phyloP scores from a whole-genome alignment of 768 basidiomycete species.

The Phylloporus arenicola region DNA sequence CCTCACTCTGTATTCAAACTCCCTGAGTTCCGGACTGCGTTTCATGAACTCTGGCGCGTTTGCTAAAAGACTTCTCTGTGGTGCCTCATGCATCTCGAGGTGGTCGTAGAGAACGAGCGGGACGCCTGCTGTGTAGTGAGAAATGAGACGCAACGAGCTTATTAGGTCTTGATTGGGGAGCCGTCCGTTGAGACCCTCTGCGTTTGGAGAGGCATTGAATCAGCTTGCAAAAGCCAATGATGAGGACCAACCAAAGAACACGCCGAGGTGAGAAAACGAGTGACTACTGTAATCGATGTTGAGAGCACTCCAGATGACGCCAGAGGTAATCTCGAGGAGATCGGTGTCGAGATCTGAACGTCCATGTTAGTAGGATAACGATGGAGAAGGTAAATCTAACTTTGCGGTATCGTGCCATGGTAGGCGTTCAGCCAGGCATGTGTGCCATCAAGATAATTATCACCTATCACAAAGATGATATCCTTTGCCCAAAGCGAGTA shows the following conservation, averaged over 20 bases:
- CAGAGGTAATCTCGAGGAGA: slow-evolving; percentile 60
- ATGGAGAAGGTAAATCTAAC: slow-evolving; percentile 36
- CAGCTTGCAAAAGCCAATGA: slow-evolving; percentile 1
- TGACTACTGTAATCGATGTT: slow-evolving; percentile 96
- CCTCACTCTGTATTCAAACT: slow-evolving; percentile 53
- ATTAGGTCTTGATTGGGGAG: slow-evolving; percentile 94
- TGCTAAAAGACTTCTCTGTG: slow-evolving; percentile 28
- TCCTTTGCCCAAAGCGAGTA: slow-evolving; percentile 96
- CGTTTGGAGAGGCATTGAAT: not conserved
- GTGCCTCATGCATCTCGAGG: slow-evolving; percentile 44
- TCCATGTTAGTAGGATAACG: not conserved
- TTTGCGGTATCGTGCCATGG: slow-evolving; percentile 61
- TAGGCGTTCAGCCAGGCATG: slow-evolving; percentile 89
- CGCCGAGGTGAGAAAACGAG: slow-evolving; percentile 92
- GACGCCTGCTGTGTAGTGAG: slow-evolving; percentile 67
- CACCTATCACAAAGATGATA: slow-evolving; percentile 82
- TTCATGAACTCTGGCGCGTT: slow-evolving; percentile 46
- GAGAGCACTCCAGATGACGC: slow-evolving; percentile 93
- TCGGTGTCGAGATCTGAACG: slow-evolving; percentile 60
- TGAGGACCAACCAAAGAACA: slow-evolving; percentile 76
- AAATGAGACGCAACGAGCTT: slow-evolving; percentile 72
- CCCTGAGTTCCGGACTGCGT: slow-evolving; percentile 39
- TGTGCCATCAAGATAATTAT: slow-evolving; percentile 85
- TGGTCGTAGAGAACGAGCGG: slow-evolving; percentile 81
- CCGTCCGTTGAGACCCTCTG: slow-evolving; percentile 93